These are phyloP conservation scores for Uromyces viciae-fabae DNA, from an alignment of 1,284 basidiomycete species.

Conservation along the genomic window DNA sequence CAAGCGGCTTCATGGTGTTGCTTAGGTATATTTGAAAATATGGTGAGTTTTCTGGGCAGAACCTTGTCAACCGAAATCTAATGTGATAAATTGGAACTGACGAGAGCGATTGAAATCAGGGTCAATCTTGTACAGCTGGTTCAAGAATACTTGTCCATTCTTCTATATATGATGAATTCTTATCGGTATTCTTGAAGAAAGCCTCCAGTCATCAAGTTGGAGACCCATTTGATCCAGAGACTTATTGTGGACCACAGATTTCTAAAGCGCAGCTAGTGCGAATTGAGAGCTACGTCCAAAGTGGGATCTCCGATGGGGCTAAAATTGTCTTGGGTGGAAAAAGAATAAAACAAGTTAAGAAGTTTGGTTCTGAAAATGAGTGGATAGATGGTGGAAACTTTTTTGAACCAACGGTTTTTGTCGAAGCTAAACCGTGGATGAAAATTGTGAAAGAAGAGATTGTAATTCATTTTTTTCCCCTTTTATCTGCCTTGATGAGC, in stretches of 20 bases:
- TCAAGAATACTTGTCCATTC: conserved; percentile 43
- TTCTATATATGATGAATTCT: conserved; percentile 39
- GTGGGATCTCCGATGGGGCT: background rate
- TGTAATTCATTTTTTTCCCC: background rate
- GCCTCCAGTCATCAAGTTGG: conserved; percentile 28
- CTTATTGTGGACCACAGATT: conserved; percentile 42
- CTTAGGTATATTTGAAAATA: conserved; percentile 42
- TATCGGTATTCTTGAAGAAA: conserved; percentile 32
- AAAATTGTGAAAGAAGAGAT: conserved; percentile 50
- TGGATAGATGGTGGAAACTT: conserved; percentile 47
- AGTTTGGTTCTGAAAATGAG: background rate
- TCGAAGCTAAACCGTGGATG: conserved; percentile 48
- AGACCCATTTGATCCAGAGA: conserved; percentile 41
- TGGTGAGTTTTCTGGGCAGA: background rate
- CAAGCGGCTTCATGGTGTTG: conserved; percentile 42
- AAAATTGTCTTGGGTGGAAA: conserved; percentile 16
- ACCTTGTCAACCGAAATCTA: background rate
- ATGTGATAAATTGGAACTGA: background rate
- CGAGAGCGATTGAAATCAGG: background rate
- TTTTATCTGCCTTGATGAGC: background rate
- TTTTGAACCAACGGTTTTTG: conserved; percentile 51
- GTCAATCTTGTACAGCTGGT: conserved; percentile 47
- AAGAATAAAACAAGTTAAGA: conserved; percentile 7
- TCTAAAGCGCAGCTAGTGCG: conserved; percentile 23
- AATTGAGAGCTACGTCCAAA: conserved; percentile 24